These are phyloP conservation scores for Chrysopogon serrulatus DNA, from an alignment of 176 grass and related monocot species.

Conservation along the genomic window DNA sequence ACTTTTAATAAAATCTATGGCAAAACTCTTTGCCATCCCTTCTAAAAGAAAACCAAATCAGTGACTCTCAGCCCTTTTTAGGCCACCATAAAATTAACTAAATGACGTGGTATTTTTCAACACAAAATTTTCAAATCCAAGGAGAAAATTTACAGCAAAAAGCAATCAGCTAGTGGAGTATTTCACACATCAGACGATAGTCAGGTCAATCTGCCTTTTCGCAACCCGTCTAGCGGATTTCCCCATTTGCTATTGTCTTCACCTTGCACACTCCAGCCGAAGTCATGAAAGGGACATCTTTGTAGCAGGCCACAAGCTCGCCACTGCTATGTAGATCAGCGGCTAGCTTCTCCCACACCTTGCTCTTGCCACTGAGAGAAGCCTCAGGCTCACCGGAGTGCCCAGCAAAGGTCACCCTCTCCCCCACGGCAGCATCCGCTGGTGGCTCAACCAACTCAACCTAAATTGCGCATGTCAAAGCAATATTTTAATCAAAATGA, in stretches of 20 bases:
- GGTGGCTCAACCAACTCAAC: constrained; percentile 91
- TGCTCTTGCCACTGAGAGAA: constrained; percentile 75
- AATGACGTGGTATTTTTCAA: background rate
- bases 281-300: constrained; percentile 69
- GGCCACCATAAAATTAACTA: background rate
- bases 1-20: too few relatives aligned
- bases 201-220: background rate
- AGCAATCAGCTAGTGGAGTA: background rate
- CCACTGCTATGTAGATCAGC: constrained; percentile 54
- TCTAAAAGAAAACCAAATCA: too few relatives aligned
- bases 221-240: constrained; percentile 45
- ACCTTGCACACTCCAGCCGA: constrained; percentile 79
- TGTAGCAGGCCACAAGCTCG: constrained; percentile 54
- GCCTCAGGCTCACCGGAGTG: constrained; percentile 68
- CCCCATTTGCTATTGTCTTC: constrained; percentile 60
- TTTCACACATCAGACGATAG: background rate
- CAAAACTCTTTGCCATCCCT: too few relatives aligned
- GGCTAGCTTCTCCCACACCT: constrained; percentile 83
- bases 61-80: background rate
- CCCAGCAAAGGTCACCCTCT: constrained; percentile 78
- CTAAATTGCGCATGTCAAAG: constrained; percentile 13
- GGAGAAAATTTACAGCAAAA: background rate
- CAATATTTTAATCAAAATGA: background rate
- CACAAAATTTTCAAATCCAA: background rate
- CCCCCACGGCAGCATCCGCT: constrained; percentile 49